A percentile compares a stretch with the other conserved stretches of the same genome.
These are phyloP conservation scores for Calocera viscosa DNA, from an alignment of 768 basidiomycete genomes.

Conservation along the genomic window DNA sequence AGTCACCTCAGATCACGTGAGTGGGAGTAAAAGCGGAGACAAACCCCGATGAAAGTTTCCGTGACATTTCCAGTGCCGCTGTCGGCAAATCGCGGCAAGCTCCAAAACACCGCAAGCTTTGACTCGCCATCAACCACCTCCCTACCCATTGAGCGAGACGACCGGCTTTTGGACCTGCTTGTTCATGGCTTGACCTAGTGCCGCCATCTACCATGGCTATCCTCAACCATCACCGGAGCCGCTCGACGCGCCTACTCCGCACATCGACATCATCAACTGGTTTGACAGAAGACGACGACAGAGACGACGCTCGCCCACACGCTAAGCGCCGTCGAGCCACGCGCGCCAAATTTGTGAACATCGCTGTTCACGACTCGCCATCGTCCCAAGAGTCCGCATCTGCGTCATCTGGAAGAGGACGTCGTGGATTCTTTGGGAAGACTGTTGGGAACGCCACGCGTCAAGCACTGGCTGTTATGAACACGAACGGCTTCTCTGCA, in stretches of 20 bases:
- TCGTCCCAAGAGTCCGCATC: neutral
- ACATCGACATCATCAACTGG: neutral
- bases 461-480: constrained; percentile 6
- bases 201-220: neutral
- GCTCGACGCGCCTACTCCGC: neutral
- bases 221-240: neutral
- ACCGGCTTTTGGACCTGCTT: neutral
- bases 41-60: neutral
- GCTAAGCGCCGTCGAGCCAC: neutral
- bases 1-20: neutral
- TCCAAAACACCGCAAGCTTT: constrained; percentile 2
- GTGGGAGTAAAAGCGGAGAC: neutral
- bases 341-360: neutral
- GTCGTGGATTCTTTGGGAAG: neutral
- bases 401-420: neutral
- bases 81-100: neutral
- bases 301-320: neutral
- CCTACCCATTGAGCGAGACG: constrained; percentile 1
- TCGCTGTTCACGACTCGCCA: neutral
- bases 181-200: neutral
- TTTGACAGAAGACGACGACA: neutral
- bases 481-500: neutral
- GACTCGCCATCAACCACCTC: constrained; percentile 1
- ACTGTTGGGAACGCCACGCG: neutral
- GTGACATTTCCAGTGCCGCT: constrained; percentile 4